phyloP scores from a whole-genome alignment of 1,284 basidiomycete species.

The Moesziomyces parantarcticus region DNA sequence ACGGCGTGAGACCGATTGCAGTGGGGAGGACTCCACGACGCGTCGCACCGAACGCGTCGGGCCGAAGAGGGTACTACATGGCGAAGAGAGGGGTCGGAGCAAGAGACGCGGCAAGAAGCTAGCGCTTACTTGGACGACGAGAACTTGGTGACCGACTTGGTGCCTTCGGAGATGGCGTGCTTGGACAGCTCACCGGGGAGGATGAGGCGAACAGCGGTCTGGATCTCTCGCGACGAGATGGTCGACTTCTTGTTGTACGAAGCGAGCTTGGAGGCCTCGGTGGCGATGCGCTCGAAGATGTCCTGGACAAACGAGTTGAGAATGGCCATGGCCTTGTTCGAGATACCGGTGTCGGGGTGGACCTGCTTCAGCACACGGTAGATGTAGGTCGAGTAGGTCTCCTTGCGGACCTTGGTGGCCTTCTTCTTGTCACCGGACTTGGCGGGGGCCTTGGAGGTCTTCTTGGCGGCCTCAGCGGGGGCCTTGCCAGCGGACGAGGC shows the following conservation, averaged over 20 bases:
- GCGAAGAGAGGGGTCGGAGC: conserved; percentile 1
- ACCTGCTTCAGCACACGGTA: conserved; percentile 75
- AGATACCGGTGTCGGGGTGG: conserved; percentile 70
- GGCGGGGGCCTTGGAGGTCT: conserved; percentile 69
- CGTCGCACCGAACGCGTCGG: conserved; percentile 40
- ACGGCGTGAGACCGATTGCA: not conserved
- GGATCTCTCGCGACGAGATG: conserved; percentile 69
- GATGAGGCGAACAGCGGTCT: conserved; percentile 67
- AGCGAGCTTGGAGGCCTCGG: conserved; percentile 68
- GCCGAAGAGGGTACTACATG: conserved; percentile 13
- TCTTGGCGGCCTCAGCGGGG: conserved; percentile 74
- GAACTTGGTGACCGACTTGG: conserved; percentile 75
- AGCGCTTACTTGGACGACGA: conserved; percentile 67
- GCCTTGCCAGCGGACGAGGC: conserved; percentile 70
- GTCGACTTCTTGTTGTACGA: conserved; percentile 68
- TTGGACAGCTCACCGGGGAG: conserved; percentile 77
- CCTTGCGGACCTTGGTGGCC: conserved; percentile 74
- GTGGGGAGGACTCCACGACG: conserved; percentile 37
- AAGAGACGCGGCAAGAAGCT: not conserved
- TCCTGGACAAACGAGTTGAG: conserved; percentile 70
- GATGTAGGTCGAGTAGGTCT: conserved; percentile 70
- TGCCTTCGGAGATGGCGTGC: conserved; percentile 85
- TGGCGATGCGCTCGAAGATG: conserved; percentile 70
- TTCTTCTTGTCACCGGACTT: conserved; percentile 75
- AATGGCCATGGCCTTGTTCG: conserved; percentile 70